These are phyloP conservation scores for Castanospermum australe DNA, from an alignment of 306 rosid genomes.

Conservation along the genomic window DNA sequence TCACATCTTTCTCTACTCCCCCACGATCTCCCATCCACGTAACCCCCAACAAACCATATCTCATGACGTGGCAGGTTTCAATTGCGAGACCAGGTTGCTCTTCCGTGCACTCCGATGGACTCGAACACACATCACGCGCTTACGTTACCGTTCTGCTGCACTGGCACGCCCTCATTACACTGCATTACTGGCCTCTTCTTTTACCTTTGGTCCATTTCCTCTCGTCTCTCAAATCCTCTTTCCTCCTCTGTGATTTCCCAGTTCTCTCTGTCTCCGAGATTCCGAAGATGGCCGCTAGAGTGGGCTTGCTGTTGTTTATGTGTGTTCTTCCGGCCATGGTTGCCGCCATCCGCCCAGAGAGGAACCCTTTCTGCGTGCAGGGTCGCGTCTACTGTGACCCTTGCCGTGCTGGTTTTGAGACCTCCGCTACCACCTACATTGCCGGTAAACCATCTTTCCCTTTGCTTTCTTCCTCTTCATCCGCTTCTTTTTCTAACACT, in stretches of 20 bases:
- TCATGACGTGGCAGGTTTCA: no score
- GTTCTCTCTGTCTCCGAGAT: neutral
- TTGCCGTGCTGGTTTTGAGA: constrained; percentile 68
- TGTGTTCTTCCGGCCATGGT: constrained; percentile 50
- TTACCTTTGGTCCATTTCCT: neutral
- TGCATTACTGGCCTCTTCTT: neutral
- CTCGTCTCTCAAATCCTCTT: neutral
- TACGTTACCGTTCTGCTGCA: neutral
- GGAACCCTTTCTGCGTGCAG: constrained; percentile 40
- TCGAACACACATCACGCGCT: no score
- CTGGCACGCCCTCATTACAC: no score
- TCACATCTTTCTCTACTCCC: no score
- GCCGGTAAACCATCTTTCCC: constrained; percentile 36
- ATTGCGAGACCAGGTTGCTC: no score
- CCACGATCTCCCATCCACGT: no score
- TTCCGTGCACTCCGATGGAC: no score
- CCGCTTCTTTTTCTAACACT: neutral
- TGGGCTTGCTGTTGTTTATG: constrained; percentile 30
- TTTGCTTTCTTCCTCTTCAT: neutral
- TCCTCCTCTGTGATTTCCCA: neutral
- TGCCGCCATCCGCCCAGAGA: constrained; percentile 38
- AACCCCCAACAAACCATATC: no score
- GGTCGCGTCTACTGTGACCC: constrained; percentile 66
- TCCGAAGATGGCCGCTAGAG: constrained; percentile 12
- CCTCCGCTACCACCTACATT: constrained; percentile 57